Evolutionary conservation across 129 eudicot species (phyloP).

Genomic region (Calendula officinalis): DNA sequence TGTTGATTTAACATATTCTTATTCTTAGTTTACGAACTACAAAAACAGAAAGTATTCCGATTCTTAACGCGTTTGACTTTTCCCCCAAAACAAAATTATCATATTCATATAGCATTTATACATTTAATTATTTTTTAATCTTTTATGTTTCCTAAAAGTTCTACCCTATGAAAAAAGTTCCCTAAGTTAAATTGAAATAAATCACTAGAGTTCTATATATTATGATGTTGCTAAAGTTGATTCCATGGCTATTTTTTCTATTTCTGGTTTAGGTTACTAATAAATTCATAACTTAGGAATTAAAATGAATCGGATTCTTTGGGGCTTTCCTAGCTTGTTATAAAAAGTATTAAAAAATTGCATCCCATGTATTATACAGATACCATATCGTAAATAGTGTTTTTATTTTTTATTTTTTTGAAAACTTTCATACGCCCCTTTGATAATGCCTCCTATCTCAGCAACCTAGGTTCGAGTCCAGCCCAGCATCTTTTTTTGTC

Average conservation of each 20-base stretch:
- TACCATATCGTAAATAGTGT: too few relatives aligned
- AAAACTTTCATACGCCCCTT: too few relatives aligned
- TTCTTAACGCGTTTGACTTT: constrained; percentile 27
- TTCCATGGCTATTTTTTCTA: constrained; percentile 23
- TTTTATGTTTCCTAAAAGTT: constrained; percentile 9
- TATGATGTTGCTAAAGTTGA: constrained; percentile 26
- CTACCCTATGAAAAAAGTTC: constrained; percentile 10
- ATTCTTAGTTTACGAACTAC: constrained; percentile 9
- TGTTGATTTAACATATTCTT: neutral
- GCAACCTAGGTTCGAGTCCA: too few relatives aligned
- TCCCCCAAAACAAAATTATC: neutral
- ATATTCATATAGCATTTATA: constrained; percentile 3
- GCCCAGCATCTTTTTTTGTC: too few relatives aligned
- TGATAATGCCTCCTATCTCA: too few relatives aligned
- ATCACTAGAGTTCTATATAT: constrained; percentile 12
- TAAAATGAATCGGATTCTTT: constrained; percentile 33
- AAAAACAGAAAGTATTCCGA: constrained; percentile 16
- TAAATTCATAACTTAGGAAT: neutral
- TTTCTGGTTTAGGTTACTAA: neutral
- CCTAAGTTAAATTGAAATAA: neutral
- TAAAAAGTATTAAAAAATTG: neutral
- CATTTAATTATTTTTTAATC: neutral
- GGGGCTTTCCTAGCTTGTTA: constrained; percentile 9
- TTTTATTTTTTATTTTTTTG: too few relatives aligned
- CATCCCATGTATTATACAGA: neutral